Evolutionary conservation across 257 asterid species (phyloP), one percentile per base, ranked within the genome.

Genomic region (Marsdenia floribunda): DNA sequence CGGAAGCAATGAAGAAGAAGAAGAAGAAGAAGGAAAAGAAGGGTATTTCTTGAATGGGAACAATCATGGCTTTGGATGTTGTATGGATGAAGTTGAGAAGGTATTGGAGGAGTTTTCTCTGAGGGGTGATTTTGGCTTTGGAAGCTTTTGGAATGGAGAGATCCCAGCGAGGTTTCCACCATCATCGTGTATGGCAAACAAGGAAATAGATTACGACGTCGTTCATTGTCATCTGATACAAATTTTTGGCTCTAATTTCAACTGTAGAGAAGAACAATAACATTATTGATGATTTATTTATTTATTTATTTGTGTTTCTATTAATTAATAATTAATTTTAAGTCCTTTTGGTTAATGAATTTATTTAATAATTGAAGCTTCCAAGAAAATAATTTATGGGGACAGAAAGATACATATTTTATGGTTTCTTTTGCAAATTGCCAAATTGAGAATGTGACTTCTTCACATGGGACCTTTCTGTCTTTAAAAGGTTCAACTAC

Each of bases 41-140:
- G 80, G 78, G 18, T 33, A 75, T 19, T 60, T 75, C 46, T n/a
- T 72, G 9, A 77, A 72, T 35, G 85, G 88, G 21, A 75, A 78
- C n/a, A 73, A 76, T 19, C 73, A 68, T 47, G 54, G 19, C 50
- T 77, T 75, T 40, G 85, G 83, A 24, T 70, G 87, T 71, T 87
- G 96, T 69, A 84, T 91, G 91, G 80, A 82, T 14, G 97, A 93
- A 83, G 85, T 85, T 72, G 98, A 93, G 78, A 82, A 79, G 65
- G 91, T 84, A 26, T 85, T 93, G 83, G 91, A 83, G 76, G 93
- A 88, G 16, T 81, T 89, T 73, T 89, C 90, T 18, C 77, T 78
- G 52, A 80, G 81, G 81, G 98, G 98, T 6, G 91, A 83, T 80
- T 93, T 93, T 85, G 93, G 81, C 53, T 93, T 93, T 72, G 98